Evolutionary conservation across 2,329 filamentous ascomycete genomes (phyloP).

Genomic region (Cadophora malorum): DNA sequence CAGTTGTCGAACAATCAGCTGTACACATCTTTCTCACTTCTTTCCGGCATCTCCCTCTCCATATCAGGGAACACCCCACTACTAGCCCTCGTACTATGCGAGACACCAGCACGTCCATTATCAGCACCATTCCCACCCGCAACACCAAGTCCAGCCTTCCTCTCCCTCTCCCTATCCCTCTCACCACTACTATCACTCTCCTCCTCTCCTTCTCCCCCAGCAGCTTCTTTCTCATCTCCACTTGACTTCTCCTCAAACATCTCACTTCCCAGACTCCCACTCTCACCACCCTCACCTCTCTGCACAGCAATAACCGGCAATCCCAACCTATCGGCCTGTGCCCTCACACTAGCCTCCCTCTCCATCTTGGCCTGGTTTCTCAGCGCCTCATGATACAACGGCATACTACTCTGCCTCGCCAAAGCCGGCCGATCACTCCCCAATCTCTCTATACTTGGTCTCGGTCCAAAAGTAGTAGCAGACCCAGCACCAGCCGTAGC

Average conservation of each 20-base stretch:
- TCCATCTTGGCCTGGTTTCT: constrained; percentile 10
- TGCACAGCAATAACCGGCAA: constrained; percentile 18
- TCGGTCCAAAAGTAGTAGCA: background rate
- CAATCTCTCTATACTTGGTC: background rate
- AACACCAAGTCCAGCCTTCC: constrained; percentile 7
- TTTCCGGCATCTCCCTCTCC: background rate
- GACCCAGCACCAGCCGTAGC: background rate
- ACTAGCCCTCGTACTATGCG: constrained; percentile 22
- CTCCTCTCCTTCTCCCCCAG: background rate
- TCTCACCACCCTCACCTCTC: background rate
- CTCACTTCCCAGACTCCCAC: constrained; percentile 10
- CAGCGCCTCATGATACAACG: constrained; percentile 18
- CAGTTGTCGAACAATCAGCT: background rate
- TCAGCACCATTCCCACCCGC: background rate
- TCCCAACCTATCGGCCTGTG: constrained; percentile 7
- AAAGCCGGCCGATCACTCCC: background rate
- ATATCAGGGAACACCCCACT: constrained; percentile 21
- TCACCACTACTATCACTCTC: constrained; percentile 13
- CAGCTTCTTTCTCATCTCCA: background rate
- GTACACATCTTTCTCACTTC: constrained; percentile 17
- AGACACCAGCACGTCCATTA: background rate
- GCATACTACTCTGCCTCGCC: constrained; percentile 18
- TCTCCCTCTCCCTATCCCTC: background rate
- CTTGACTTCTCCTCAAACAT: background rate
- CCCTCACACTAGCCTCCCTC: background rate